phyloP scores from a whole-genome alignment of 139 green algal species.

The Yamagishiella unicocca region DNA sequence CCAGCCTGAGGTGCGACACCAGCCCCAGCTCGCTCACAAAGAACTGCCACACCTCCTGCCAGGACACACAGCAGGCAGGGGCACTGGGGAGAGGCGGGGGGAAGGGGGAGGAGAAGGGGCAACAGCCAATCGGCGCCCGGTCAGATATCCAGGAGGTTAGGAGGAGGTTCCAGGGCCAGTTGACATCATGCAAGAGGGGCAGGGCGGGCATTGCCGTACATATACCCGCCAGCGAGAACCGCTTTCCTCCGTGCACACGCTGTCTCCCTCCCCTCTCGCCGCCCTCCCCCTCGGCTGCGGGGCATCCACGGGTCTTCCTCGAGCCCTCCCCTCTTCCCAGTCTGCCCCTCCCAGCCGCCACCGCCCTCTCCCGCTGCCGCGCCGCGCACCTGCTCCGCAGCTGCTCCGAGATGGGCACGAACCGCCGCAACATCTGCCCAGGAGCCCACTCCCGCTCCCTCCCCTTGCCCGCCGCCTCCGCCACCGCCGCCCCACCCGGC shows the following conservation, averaged over 20 bases:
- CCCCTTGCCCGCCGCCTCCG: neutral
- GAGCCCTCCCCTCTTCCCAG: neutral
- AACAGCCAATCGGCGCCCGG: too few relatives aligned
- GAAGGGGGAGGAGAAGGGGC: neutral
- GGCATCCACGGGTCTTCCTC: too few relatives aligned
- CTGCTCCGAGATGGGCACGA: constrained; percentile 22
- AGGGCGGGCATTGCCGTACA: too few relatives aligned
- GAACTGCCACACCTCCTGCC: constrained; percentile 75
- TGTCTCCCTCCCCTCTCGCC: too few relatives aligned
- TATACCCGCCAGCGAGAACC: too few relatives aligned
- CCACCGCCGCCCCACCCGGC: neutral
- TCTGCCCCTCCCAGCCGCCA: neutral
- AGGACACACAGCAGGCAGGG: constrained; percentile 26
- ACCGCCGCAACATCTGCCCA: constrained; percentile 16
- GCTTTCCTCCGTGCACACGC: too few relatives aligned
- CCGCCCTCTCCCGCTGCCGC: neutral
- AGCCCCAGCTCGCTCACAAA: constrained; percentile 58
- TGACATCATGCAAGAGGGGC: too few relatives aligned
- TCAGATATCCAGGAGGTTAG: too few relatives aligned
- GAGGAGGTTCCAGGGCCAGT: too few relatives aligned
- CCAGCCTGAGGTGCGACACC: constrained; percentile 64
- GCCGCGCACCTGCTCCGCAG: neutral
- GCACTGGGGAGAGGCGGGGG: neutral
- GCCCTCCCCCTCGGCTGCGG: too few relatives aligned
- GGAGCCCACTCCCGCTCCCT: neutral